phyloP scores from a whole-genome alignment of 805 yeast genomes.

The Ogataea zsoltii region DNA sequence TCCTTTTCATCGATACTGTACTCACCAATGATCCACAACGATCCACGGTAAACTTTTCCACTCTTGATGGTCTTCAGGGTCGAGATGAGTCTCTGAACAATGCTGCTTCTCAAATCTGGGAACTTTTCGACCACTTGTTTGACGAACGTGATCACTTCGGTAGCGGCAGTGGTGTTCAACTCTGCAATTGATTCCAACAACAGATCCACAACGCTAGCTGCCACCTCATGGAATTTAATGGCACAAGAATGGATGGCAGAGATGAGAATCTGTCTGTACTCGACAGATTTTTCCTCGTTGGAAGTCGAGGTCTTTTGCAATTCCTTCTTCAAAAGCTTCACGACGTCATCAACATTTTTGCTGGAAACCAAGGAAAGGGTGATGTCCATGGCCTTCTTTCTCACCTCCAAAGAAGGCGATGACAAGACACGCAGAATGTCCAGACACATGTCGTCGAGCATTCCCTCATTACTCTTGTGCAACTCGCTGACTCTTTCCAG shows the following conservation, averaged over 20 bases:
- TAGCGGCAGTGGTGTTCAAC: constrained; percentile 79
- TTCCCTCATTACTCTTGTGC: constrained; percentile 73
- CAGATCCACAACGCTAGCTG: constrained; percentile 85
- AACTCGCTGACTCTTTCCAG: constrained; percentile 81
- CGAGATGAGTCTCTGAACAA: constrained; percentile 60
- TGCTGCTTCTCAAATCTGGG: constrained; percentile 71
- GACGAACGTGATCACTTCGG: constrained; percentile 86
- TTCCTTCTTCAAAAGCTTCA: constrained; percentile 89
- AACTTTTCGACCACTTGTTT: constrained; percentile 93
- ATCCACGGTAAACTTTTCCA: constrained; percentile 90
- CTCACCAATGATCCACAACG: constrained; percentile 96
- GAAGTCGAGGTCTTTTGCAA: constrained; percentile 68
- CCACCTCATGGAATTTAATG: constrained; percentile 83
- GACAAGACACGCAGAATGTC: constrained; percentile 84
- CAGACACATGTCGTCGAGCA: constrained; percentile 77
- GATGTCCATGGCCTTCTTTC: constrained; percentile 81
- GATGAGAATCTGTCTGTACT: constrained; percentile 86
- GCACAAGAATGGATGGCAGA: constrained; percentile 89
- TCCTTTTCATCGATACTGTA: constrained; percentile 70
- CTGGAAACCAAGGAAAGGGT: constrained; percentile 78
- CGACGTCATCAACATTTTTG: constrained; percentile 92
- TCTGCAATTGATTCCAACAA: constrained; percentile 85
- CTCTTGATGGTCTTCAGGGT: constrained; percentile 71
- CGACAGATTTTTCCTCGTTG: constrained; percentile 77
- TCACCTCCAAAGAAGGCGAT: constrained; percentile 90